Conservation (phyloP, 225 moss, liverwort and hornwort genomes). For the Polytrichum commune region DNA sequence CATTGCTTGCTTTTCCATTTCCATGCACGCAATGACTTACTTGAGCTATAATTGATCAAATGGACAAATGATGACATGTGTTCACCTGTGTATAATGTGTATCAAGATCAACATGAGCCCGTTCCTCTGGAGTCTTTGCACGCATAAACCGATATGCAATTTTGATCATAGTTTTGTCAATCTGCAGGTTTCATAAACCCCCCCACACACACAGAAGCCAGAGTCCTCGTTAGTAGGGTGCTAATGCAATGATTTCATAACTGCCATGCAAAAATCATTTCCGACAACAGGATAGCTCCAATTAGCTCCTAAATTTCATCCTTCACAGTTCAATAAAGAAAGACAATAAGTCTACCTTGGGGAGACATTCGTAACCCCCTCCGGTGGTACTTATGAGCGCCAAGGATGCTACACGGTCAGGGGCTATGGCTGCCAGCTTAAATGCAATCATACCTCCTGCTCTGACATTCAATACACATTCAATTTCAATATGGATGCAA, state of each 20-base stretch:
- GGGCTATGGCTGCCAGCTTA: constrained; percentile 76
- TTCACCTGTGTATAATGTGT: constrained; percentile 90
- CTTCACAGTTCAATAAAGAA: not conserved
- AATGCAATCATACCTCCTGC: constrained; percentile 96
- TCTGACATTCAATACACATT: constrained; percentile 17
- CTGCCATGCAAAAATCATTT: too few species aligned
- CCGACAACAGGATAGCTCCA: too few species aligned
- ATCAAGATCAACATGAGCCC: constrained; percentile 91
- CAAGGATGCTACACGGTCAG: constrained; percentile 70
- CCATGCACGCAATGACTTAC: too few species aligned
- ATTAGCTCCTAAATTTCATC: not conserved
- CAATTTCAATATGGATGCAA: too few species aligned
- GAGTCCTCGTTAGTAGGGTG: not conserved
- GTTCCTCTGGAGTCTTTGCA: constrained; percentile 86
- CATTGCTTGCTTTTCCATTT: too few species aligned
- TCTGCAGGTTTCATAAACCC: constrained; percentile 24
- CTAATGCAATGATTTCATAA: too few species aligned
- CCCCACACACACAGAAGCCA: not conserved
- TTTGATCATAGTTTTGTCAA: constrained; percentile 58
- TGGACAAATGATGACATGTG: not conserved
- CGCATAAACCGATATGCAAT: constrained; percentile 72
- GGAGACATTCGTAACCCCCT: constrained; percentile 92
- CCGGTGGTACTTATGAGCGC: constrained; percentile 87
- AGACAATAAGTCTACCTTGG: constrained; percentile 53
- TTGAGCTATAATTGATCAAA: too few species aligned